These are phyloP conservation scores for Ceratobasidium sp. DNA, from an alignment of 1,284 basidiomycete genomes.

Conservation along the genomic window DNA sequence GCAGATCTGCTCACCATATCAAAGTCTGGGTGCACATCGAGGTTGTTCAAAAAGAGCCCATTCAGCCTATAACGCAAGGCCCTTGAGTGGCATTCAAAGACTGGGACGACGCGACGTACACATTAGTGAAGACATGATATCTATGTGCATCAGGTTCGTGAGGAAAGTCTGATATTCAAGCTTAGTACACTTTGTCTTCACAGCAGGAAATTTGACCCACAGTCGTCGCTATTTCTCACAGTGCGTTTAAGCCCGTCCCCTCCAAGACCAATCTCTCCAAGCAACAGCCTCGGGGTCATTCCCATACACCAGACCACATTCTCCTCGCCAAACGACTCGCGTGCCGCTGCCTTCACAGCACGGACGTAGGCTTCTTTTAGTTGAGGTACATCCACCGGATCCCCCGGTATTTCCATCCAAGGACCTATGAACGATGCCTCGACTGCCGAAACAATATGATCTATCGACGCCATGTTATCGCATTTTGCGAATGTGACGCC, in stretches of 20 bases:
- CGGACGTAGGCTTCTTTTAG: slow-evolving; percentile 37
- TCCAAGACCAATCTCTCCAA: slow-evolving; percentile 39
- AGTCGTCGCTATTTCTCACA: slow-evolving; percentile 42
- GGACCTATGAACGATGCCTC: slow-evolving; percentile 20
- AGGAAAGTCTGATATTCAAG: slow-evolving; percentile 30
- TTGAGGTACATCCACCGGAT: slow-evolving; percentile 27
- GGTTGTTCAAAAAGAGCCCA: slow-evolving; percentile 39
- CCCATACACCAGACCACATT: slow-evolving; percentile 44
- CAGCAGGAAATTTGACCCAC: slow-evolving; percentile 3
- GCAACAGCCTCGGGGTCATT: slow-evolving; percentile 43
- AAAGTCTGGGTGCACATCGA: slow-evolving; percentile 44
- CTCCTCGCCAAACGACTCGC: slow-evolving; percentile 38
- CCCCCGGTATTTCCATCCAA: slow-evolving; percentile 32
- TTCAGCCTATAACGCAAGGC: slow-evolving; percentile 13
- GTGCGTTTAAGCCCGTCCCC: slow-evolving; percentile 21
- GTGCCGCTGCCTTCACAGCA: slow-evolving; percentile 40
- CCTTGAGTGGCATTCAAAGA: not conserved
- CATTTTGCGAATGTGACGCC: slow-evolving; percentile 44
- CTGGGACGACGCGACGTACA: slow-evolving; percentile 3
- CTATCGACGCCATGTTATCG: slow-evolving; percentile 45
- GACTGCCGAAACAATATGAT: slow-evolving; percentile 41
- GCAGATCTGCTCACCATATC: slow-evolving; percentile 41
- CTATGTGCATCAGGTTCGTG: slow-evolving; percentile 43
- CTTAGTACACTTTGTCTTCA: not conserved
- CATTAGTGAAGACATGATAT: slow-evolving; percentile 44